Base-by-base conservation (phyloP, 1,284 basidiomycete species). In the Pseudozyma hubeiensis region DNA sequence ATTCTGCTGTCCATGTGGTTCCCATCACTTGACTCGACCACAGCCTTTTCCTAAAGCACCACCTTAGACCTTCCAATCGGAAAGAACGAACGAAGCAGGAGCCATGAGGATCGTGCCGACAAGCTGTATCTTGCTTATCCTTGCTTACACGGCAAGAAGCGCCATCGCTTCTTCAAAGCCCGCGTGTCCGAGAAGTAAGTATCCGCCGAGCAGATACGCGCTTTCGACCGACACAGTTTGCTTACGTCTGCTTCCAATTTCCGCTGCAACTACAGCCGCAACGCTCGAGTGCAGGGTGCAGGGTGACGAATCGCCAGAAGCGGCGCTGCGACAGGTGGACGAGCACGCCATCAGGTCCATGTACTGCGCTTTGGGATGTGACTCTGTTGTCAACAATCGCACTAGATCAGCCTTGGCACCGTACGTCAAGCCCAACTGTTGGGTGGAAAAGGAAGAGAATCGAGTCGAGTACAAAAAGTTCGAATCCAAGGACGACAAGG, bases 281-380 rank as follows among this genome's bases (percentile, higher is more conserved):
- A 33, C 41, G 17, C 51, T 73, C 13, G 46, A 63, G 29, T 73
- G 69, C 57, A 40, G 41, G 8, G 60, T 64, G 7, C 41, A 54
- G 0, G 56, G 64, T 3, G 64, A 55, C 0, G 49, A 64, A 4
- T 67, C 64, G 10, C 69, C 69, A 11, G 69, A 73, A 53, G 55
- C 64, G 9, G 60, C 54, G 4, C 49, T 73, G 4, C 64, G 64
- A 5, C 59, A 73, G 46, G 69, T 61, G 14, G 69, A 73, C 37
- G 43, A 30, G 16, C 53, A 53, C 8, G 69, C 69, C 3, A 6
- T 73, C 16, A 14, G 19, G 17, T 44, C 46, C 24, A 60, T 64
- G 58, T 73, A 40, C 50, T 73, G 69, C 46, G 35, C 49, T n/a
- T 9, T 29, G 8, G 69, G 69, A 13, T 73, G 69, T 49, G 69